A percentile compares a stretch with the other conserved stretches of the same genome.
Conservation (phyloP, 2,329 filamentous ascomycete genomes). For the Geoglossum cookeanum region DNA sequence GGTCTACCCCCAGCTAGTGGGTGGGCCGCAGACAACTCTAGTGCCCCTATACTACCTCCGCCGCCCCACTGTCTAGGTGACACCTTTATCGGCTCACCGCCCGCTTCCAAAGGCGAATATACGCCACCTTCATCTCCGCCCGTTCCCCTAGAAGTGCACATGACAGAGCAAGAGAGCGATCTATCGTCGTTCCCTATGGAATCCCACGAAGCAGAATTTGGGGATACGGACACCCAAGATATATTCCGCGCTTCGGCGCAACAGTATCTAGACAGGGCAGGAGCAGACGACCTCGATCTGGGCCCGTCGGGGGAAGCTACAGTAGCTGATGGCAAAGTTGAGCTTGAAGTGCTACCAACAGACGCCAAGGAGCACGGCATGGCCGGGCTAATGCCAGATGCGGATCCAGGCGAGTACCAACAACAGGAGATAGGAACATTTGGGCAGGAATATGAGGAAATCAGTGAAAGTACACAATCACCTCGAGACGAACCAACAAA, state of each 20-base stretch:
- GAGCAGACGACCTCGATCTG: neutral
- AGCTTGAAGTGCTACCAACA: too few species aligned
- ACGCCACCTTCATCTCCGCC: conserved; percentile 21
- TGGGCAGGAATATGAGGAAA: neutral
- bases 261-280: neutral
- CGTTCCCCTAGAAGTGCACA: neutral
- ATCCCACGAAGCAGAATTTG: neutral
- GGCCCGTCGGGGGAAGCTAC: neutral
- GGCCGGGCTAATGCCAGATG: neutral
- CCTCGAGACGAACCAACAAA: neutral
- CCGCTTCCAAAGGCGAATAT: conserved; percentile 23
- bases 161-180: neutral
- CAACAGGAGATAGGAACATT: neutral
- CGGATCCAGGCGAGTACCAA: neutral
- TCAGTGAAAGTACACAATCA: neutral
- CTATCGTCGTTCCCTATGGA: neutral
- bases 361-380: neutral
- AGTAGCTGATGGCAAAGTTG: neutral
- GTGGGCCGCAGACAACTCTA: conserved; percentile 15
- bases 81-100: conserved; percentile 31
- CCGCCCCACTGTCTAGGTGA: conserved; percentile 22
- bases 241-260: neutral
- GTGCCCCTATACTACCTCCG: conserved; percentile 24
- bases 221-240: neutral
- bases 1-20: conserved; percentile 11